Base-by-base conservation (phyloP, 768 basidiomycete species). In the Tephrocybe rancida region DNA sequence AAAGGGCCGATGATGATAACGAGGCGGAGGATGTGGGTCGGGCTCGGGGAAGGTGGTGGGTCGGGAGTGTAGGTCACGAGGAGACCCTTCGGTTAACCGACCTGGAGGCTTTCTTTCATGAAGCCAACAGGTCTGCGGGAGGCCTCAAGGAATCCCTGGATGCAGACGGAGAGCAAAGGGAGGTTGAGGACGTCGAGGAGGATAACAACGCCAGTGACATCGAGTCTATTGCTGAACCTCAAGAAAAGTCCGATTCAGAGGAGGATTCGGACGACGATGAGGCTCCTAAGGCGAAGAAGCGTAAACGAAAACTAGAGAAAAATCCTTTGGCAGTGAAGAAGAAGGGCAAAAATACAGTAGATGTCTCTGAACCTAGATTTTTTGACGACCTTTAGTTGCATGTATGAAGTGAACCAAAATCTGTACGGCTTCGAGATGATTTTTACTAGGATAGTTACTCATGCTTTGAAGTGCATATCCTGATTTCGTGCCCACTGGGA, bases 11-110 rank as follows among this genome's bases (percentile, higher is more conserved):
- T 30, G 44, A 42, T 9, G 53, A 63, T 19, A 47, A 61, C 11
- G 57, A 66, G 14, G 57, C 59, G 27, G 64, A 63, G 1, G 57
- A 58, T 16, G 55, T 61, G 41, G 49, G 26, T 16, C 34, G 52
- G 32, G 35, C 46, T 47, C 50, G 58, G 44, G 58, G 66, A 53
- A 79, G 80, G 19, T 86, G 86, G 73, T 97, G 95, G 92, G 81
- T 94, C n/a, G 95, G 87, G 19, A 95, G 93, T 67, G 91, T 85
- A 22, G 92, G 92, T 26, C 95, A 98, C 60, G 95, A 98, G 56
- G 91, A 96, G 52, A 76, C 82, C 7, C 64, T 97, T 59, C 88
- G 87, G 64, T 71, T 98, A 72, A 95, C 93, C 24, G 89, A 96
- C 70, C 74, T 98, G 44, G 84, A 79, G 61, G 87, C 83, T 30